These are phyloP conservation scores for Capsella rubella DNA, from an alignment of 441 rosid genomes.

Conservation along the genomic window DNA sequence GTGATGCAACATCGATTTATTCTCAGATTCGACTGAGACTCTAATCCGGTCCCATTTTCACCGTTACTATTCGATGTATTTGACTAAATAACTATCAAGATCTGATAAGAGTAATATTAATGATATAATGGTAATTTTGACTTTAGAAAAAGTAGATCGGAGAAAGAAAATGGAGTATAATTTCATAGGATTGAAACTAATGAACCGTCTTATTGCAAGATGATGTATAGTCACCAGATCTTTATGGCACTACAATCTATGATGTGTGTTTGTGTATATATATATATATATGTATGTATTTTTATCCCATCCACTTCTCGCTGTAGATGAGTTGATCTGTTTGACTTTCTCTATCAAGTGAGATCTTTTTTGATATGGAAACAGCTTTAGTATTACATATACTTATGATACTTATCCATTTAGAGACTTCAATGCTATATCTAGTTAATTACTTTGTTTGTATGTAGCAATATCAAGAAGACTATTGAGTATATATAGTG, in stretches of 20 bases:
- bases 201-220: neutral
- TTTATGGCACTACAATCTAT: slow-evolving; percentile 32
- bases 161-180: slow-evolving; percentile 8
- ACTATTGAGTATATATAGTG: slow-evolving; percentile 16
- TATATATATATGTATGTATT: neutral
- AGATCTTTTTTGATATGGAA: slow-evolving; percentile 39
- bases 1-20: neutral
- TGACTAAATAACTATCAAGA: neutral
- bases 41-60: neutral
- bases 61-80: neutral
- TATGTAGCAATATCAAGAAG: neutral
- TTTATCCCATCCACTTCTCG: slow-evolving; percentile 5
- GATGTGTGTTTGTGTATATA: neutral
- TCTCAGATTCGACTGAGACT: slow-evolving; percentile 4
- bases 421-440: slow-evolving; percentile 8
- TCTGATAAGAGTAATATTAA: neutral
- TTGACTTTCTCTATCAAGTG: slow-evolving; percentile 17
- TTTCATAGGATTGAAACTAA: neutral
- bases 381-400: slow-evolving; percentile 5
- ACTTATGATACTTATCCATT: slow-evolving; percentile 13
- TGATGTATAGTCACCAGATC: slow-evolving; percentile 8
- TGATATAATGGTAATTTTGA: neutral
- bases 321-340: slow-evolving; percentile 40
- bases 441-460: neutral
- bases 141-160: slow-evolving; percentile 2